phyloP scores from a whole-genome alignment of 2,329 filamentous ascomycete species.

The Biscogniauxia mediterranea region DNA sequence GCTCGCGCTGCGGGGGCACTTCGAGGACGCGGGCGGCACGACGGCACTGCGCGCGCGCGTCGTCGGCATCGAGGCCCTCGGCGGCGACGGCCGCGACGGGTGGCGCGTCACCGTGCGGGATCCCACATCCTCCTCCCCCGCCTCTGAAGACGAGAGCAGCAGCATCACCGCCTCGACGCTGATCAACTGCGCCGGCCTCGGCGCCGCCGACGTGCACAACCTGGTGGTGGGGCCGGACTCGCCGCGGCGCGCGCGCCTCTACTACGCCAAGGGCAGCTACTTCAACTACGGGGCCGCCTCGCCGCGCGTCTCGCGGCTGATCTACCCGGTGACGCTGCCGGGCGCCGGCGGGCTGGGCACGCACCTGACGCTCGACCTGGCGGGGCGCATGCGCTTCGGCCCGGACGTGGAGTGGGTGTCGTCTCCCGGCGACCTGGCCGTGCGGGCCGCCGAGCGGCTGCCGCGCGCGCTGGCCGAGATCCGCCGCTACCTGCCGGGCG shows the following conservation, averaged over 20 bases:
- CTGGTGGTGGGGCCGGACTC: slow-evolving; percentile 62
- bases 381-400: slow-evolving; percentile 82
- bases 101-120: slow-evolving; percentile 63
- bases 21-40: slow-evolving; percentile 75
- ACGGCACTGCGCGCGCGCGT: slow-evolving; percentile 48
- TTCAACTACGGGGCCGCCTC: slow-evolving; percentile 72
- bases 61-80: slow-evolving; percentile 23
- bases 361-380: slow-evolving; percentile 87
- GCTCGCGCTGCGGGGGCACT: slow-evolving; percentile 72
- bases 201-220: slow-evolving; percentile 75
- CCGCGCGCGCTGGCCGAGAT: slow-evolving; percentile 72
- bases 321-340: slow-evolving; percentile 84
- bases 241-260: slow-evolving; percentile 56
- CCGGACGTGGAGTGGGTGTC: slow-evolving; percentile 97
- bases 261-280: slow-evolving; percentile 94
- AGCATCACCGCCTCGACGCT: slow-evolving; percentile 72
- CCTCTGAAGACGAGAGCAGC: slow-evolving; percentile 34
- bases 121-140: neutral
- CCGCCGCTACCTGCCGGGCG: slow-evolving; percentile 69
- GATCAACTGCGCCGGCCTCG: slow-evolving; percentile 83
- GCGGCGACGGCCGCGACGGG: slow-evolving; percentile 49
- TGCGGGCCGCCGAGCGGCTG: slow-evolving; percentile 47
- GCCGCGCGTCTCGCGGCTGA: slow-evolving; percentile 66
- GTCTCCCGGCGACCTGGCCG: slow-evolving; percentile 66
- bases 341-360: slow-evolving; percentile 85